Evolutionary conservation across 441 rosid species (phyloP).

Genomic region (Gossypium davidsonii): DNA sequence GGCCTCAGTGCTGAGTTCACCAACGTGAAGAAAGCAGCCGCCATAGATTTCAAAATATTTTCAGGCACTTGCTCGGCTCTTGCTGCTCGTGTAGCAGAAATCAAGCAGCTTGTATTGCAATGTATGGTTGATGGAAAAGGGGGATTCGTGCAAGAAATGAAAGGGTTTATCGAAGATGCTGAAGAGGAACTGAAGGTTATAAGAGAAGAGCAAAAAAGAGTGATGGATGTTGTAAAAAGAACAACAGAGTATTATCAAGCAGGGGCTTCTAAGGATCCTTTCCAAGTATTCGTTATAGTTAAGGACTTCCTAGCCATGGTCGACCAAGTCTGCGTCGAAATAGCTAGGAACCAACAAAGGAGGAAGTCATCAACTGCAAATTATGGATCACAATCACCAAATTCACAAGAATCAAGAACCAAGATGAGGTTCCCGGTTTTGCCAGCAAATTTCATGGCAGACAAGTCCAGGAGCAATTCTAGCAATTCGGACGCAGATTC

Average conservation of each 20-base stretch:
- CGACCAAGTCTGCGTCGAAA: constrained; percentile 66
- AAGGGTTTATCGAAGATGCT: constrained; percentile 45
- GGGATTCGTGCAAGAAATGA: constrained; percentile 56
- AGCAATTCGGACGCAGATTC: constrained; percentile 56
- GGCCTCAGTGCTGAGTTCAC: constrained; percentile 70
- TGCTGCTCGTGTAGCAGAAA: constrained; percentile 38
- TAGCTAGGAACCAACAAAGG: constrained; percentile 58
- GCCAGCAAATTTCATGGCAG: constrained; percentile 53
- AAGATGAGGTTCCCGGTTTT: constrained; percentile 61
- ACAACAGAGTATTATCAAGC: constrained; percentile 83
- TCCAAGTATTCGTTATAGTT: constrained; percentile 65
- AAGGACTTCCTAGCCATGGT: constrained; percentile 76
- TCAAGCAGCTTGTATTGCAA: constrained; percentile 28
- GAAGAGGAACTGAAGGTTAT: constrained; percentile 46
- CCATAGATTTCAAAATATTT: constrained; percentile 45
- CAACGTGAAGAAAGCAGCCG: constrained; percentile 74
- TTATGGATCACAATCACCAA: constrained; percentile 29
- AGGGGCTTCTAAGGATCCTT: constrained; percentile 53
- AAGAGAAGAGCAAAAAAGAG: constrained; percentile 47
- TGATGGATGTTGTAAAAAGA: constrained; percentile 52
- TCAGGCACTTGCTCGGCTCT: constrained; percentile 47
- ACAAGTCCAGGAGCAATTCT: constrained; percentile 34
- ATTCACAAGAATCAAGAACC: constrained; percentile 30
- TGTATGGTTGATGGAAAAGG: constrained; percentile 34
- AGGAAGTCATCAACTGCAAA: constrained; percentile 24